Base-by-base conservation (phyloP, 2,329 filamentous ascomycete genomes). In the Verticillium dahliae region DNA sequence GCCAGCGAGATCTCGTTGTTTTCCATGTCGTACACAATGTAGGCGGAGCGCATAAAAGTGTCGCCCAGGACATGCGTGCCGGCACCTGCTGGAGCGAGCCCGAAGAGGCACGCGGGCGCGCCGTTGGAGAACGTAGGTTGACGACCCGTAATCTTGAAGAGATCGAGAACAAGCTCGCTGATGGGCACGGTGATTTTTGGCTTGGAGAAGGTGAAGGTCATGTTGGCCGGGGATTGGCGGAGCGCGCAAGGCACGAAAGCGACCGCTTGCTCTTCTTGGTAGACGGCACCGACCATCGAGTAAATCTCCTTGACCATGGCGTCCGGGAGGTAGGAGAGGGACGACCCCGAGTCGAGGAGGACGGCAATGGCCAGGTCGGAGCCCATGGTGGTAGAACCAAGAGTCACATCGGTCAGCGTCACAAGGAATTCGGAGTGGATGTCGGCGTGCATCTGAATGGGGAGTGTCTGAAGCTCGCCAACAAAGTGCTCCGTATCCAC, bases 31-130 rank as follows among this genome's bases (percentile, higher is more conserved):
- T 90, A 92, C 11, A 92, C 89, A 14, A 91, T 82, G 67, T 92
- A 92, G 0, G 89, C 89, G 39, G 86, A 89, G 57, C 90, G 81
- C 60, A 92, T 77, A 72, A 92, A 92, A 0, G 89, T 90, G 70
- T 92, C 90, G 15, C 90, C 90, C 34, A 66, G 33, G 13, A 92
- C 76, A 71, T 89, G 85, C 1, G 88, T 81, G 35, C 80, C 78
- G 1, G 72, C 66, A 2, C 80, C 80, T 1, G 86, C 80, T 1
- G 87, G 85, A 2, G 83, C 79, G 66, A 60, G 82, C 61, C 88
- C 89, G 68, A 91, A 90, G 39, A 88, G 77, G 66, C 89, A 92
- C 64, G 84, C 82, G 27, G 41, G 18, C 14, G 38, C 27, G 27
- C 35, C 39, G 92, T 87, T 77, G 27, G 73, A 69, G 69, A 87